Evolutionary conservation across 805 yeast genomes (phyloP).

Genomic region (Schizosaccharomyces lindneri): DNA sequence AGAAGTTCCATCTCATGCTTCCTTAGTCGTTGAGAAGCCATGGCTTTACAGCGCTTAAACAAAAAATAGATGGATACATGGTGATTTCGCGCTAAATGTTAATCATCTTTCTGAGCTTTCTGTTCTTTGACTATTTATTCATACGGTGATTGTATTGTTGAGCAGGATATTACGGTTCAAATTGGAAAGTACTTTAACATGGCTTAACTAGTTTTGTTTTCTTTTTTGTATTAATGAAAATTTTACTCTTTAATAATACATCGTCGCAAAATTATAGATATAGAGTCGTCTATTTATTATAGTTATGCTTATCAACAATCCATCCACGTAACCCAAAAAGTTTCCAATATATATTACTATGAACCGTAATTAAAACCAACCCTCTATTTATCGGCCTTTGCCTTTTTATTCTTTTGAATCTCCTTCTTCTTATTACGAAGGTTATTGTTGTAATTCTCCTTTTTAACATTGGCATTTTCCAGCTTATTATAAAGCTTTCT

Average conservation of each 20-base stretch:
- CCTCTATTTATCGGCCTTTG: not conserved
- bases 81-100: too few relatives aligned
- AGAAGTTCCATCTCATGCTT: not conserved
- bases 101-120: too few relatives aligned
- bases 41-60: not conserved
- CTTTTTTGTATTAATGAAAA: not conserved
- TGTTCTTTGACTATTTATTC: too few relatives aligned
- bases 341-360: not conserved
- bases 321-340: not conserved
- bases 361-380: not conserved
- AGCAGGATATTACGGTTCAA: too few relatives aligned
- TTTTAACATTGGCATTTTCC: conserved; percentile 73
- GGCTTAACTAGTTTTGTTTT: not conserved
- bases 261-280: not conserved
- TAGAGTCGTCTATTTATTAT: not conserved
- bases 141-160: too few relatives aligned
- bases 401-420: conserved; percentile 35
- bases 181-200: too few relatives aligned
- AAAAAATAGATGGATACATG: too few relatives aligned
- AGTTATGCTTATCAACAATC: too few relatives aligned
- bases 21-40: not conserved
- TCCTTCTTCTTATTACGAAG: conserved; percentile 45
- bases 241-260: not conserved
- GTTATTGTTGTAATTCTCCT: conserved; percentile 47
- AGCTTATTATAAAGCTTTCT: conserved; percentile 81